A percentile compares a stretch with the other conserved stretches of the same genome.
Conservation (phyloP, 176 grass and related monocot genomes). For the Eragrostis curvula region DNA sequence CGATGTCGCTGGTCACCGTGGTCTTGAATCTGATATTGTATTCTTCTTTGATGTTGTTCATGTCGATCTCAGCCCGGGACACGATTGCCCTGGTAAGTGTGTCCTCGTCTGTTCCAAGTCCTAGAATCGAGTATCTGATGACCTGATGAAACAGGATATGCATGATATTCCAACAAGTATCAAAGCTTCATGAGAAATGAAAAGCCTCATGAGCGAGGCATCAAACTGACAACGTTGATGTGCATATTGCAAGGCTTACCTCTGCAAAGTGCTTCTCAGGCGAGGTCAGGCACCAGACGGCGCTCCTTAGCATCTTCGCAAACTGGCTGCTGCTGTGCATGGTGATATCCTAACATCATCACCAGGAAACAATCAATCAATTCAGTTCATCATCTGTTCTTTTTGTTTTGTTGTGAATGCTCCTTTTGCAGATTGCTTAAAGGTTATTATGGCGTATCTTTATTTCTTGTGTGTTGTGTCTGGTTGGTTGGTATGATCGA, state of each 20-base stretch:
- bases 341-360: slow-evolving; percentile 57
- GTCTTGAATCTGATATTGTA: slow-evolving; percentile 60
- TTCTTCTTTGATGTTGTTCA: slow-evolving; percentile 67
- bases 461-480: no score
- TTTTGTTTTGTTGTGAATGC: no score
- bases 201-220: neutral
- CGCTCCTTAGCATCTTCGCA: slow-evolving; percentile 46
- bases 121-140: slow-evolving; percentile 66
- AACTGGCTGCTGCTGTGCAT: slow-evolving; percentile 44
- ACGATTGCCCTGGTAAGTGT: slow-evolving; percentile 71
- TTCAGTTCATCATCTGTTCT: no score
- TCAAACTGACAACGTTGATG: neutral
- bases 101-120: slow-evolving; percentile 76
- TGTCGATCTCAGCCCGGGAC: slow-evolving; percentile 57
- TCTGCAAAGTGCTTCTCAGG: slow-evolving; percentile 85
- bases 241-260: slow-evolving; percentile 32
- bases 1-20: slow-evolving; percentile 49
- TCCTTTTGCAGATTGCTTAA: no score
- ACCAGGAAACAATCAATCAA: no score
- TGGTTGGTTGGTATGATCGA: no score
- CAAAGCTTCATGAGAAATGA: neutral
- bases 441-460: no score
- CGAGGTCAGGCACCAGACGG: slow-evolving; percentile 63
- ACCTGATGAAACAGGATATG: slow-evolving; percentile 29
- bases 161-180: no score